A percentile compares a stretch with the other conserved stretches of the same genome.
phyloP scores from a whole-genome alignment of 768 basidiomycete species.

The Calocybe cyanea region DNA sequence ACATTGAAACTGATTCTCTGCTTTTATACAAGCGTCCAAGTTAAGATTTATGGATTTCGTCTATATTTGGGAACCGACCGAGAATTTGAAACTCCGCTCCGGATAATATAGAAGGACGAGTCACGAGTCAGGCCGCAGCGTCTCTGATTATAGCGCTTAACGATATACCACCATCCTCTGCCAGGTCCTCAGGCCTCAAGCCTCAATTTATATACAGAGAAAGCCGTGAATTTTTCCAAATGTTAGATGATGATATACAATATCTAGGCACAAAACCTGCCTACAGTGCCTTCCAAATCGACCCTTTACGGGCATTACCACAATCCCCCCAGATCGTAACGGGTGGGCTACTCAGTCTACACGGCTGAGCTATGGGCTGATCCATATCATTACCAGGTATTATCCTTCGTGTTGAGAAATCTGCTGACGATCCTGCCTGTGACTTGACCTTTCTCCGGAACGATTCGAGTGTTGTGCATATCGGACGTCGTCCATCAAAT shows the following conservation, averaged over 20 bases:
- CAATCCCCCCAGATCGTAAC: constrained; percentile 28
- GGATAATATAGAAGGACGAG: constrained; percentile 13
- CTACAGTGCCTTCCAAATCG: constrained; percentile 15
- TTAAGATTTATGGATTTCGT: background rate
- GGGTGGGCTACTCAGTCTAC: constrained; percentile 32
- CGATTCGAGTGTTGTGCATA: constrained; percentile 47
- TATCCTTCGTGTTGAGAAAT: constrained; percentile 53
- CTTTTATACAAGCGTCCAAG: constrained; percentile 1
- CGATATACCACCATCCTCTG: constrained; percentile 11
- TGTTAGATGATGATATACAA: constrained; percentile 59
- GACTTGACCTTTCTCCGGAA: constrained; percentile 50
- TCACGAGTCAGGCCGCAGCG: too few relatives aligned
- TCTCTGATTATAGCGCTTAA: too few relatives aligned
- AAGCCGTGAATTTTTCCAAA: constrained; percentile 5
- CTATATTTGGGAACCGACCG: constrained; percentile 10
- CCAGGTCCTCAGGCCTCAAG: too few relatives aligned
- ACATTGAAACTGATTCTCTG: constrained; percentile 3
- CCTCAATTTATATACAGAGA: too few relatives aligned
- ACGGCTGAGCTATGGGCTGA: constrained; percentile 16
- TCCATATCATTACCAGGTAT: constrained; percentile 41
- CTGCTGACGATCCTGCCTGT: constrained; percentile 40
- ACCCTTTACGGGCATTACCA: constrained; percentile 26
- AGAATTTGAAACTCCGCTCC: constrained; percentile 11
- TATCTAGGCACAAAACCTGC: constrained; percentile 47
- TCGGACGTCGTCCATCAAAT: constrained; percentile 64